These are phyloP conservation scores for Suillus ampliporus DNA, from an alignment of 768 basidiomycete species.

Conservation along the genomic window DNA sequence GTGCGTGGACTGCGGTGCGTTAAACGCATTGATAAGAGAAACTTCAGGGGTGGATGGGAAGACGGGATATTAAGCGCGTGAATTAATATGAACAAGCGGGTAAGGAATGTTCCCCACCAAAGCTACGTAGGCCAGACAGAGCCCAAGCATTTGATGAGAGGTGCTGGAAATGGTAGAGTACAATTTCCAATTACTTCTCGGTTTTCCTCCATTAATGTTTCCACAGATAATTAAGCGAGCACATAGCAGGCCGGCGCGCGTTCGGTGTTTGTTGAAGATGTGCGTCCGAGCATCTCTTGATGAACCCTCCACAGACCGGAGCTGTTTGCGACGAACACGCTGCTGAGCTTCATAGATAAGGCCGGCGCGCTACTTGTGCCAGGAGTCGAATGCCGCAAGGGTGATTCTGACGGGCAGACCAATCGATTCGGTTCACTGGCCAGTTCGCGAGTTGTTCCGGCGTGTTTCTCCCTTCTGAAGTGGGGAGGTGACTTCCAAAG, in stretches of 20 bases:
- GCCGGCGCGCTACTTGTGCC: too few relatives aligned
- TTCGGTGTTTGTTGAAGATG: not conserved
- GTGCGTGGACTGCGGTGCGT: constrained; percentile 8
- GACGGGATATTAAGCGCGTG: not conserved
- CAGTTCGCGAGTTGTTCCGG: not conserved
- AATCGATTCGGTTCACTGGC: not conserved
- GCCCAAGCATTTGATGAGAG: too few relatives aligned
- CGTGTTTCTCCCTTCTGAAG: not conserved
- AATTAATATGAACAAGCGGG: not conserved
- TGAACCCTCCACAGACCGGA: not conserved
- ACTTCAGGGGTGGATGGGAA: constrained; percentile 3
- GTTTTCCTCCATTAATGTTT: not conserved
- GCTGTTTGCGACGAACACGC: not conserved
- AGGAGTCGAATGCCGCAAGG: not conserved
- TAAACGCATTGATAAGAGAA: constrained; percentile 7
- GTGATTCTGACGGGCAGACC: not conserved
- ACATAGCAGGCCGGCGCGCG: not conserved
- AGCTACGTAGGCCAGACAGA: not conserved
- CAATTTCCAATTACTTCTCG: not conserved
- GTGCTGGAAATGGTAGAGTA: not conserved
- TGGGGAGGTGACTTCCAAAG: too few relatives aligned
- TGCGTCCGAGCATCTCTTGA: not conserved
- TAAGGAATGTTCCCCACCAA: not conserved
- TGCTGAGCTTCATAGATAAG: too few relatives aligned
- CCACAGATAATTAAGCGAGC: not conserved